Base-by-base conservation (phyloP, 2,329 filamentous ascomycete species). In the Knufia fluminis region DNA sequence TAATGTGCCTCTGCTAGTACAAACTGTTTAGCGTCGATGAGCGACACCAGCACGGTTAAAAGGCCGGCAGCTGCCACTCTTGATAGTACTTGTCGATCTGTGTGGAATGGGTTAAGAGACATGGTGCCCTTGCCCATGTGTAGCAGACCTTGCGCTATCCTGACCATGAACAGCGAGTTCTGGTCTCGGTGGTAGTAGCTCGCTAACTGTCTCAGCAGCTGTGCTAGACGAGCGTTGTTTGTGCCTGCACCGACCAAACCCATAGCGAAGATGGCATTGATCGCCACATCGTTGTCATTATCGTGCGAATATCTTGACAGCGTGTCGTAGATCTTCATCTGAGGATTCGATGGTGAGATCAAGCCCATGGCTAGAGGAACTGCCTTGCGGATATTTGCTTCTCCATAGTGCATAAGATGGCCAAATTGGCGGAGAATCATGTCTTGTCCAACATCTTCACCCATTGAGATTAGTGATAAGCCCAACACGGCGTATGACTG, bases 311-410 rank as follows among this genome's bases (percentile, higher is more conserved):
- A 98, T 63, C 92, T 79, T 46, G 92, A 98, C 9, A 98, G 75
- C 0, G 92, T 98, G 67, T 98, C 92, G 72, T 98, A 98, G 42
- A 98, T 86, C 76, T 97, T 98, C 91, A 98, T 98, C 67, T 98
- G 94, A 9, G 92, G 92, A 72, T 98, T 98, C 71, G 89, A 96
- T 10, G 94, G 88, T 70, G 87, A 95, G 64, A 98, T 84, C 48
- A 98, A 78, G 62, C 90, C 94, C 88, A 98, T 94, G 22, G 92
- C 92, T 48, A 98, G 76, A 31, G 92, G 92, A 24, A 98, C 92
- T 17, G 90, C 91, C 64, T 92, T 92, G 54, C 92, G 85, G 61
- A 98, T 98, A 66, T 98, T 97, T 64, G 90, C 78, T 67, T 96
- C 91, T 56, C 94, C 92, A 62, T 98, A 98, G 71, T 98, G 92